Base-by-base conservation (phyloP, 441 rosid species). In the Eutrema salsugineum region DNA sequence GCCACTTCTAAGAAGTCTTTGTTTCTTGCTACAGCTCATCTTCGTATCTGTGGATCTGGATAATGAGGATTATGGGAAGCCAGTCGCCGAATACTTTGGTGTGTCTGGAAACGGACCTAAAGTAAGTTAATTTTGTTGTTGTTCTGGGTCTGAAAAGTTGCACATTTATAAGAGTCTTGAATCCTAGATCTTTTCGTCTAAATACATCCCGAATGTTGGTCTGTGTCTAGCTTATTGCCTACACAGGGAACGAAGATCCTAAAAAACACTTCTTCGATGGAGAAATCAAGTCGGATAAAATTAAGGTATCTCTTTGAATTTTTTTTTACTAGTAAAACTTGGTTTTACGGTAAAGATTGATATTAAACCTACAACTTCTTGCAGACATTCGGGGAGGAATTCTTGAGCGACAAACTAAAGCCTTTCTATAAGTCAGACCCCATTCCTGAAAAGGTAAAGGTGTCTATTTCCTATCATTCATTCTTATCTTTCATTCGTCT, bases 21-120 rank as follows among this genome's bases (percentile, higher is more conserved):
- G 42, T 68, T 61, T 54, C 56, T 63, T 50, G 70, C 35, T 80
- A 85, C 91, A 95, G 99, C 87, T 95, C 72, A 80, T 95, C 74
- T 95, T 89, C 58, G 98, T 91, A 40, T 83, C 81, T 70, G 98
- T 93, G 75, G 91, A 95, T 65, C 77, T 88, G 90, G 98, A 91
- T 63, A 89, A 89, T 54, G 95, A 95, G 75, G 99, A 93, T 59
- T 84, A 81, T 66, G 99, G 98, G 72, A 89, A 80, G 83, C 97
- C 97, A 38, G 97, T 95, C 33, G 87, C 99, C 64, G 96, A 95
- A 5, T 93, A 93, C 77, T 95, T 95, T 75, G 98, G 98, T 64
- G 82, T 95, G 60, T 65, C 84, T 19, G 96, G 91, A 64, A 76
- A 79, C 73, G 89, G 83, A 70, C 90, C 99, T 63, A 81, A 71